A percentile compares a stretch with the other conserved stretches of the same genome.
Conservation (phyloP, 2,329 filamentous ascomycete genomes). For the Aspergillus cejpii region DNA sequence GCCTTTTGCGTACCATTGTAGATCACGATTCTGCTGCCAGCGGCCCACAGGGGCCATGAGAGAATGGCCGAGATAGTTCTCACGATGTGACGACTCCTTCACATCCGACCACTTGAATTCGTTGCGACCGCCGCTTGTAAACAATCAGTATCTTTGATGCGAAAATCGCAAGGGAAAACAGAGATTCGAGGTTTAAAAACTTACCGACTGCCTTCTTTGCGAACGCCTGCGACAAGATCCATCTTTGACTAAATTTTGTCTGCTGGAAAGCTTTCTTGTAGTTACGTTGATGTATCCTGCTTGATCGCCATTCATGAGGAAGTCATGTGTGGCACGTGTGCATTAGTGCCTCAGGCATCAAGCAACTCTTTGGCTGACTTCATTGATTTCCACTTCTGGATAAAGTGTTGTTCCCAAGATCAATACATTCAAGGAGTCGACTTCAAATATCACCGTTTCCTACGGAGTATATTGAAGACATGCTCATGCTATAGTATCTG, state of each 20-base stretch:
- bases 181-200: slow-evolving; percentile 10
- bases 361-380: slow-evolving; percentile 13
- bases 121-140: slow-evolving; percentile 66
- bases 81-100: slow-evolving; percentile 74
- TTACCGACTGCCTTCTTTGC: slow-evolving; percentile 75
- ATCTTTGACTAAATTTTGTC: slow-evolving; percentile 46
- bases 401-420: not conserved
- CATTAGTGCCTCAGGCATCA: slow-evolving; percentile 13
- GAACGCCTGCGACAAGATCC: slow-evolving; percentile 89
- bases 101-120: slow-evolving; percentile 98
- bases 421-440: not conserved
- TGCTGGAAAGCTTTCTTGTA: not conserved
- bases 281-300: not conserved
- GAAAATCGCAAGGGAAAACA: not conserved
- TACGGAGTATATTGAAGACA: not conserved
- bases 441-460: not conserved
- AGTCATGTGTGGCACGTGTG: slow-evolving; percentile 19
- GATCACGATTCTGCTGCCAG: slow-evolving; percentile 74
- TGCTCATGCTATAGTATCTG: slow-evolving; percentile 6
- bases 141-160: slow-evolving; percentile 9
- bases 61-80: slow-evolving; percentile 85
- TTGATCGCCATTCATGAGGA: not conserved
- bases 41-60: slow-evolving; percentile 86
- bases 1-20: slow-evolving; percentile 59
- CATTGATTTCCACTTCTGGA: slow-evolving; percentile 9